phyloP scores from a whole-genome alignment of 805 yeast species.

The Cyberlindnera xishuangbannaensis region DNA sequence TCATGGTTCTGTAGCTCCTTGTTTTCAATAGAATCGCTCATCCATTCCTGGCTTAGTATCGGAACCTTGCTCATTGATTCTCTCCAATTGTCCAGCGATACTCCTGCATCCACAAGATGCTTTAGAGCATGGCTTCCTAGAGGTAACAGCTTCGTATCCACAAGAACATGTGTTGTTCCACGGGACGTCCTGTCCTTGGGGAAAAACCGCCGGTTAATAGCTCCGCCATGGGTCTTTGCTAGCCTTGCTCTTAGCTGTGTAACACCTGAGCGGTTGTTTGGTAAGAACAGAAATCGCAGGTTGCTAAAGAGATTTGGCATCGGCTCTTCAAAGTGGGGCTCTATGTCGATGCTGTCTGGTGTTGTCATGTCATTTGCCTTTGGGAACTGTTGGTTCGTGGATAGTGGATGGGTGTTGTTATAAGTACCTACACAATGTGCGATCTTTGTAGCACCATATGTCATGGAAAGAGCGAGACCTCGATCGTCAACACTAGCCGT shows the following conservation, averaged over 20 bases:
- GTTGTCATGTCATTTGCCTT: too few relatives aligned
- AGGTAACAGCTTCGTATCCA: constrained; percentile 14
- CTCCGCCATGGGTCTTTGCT: constrained; percentile 18
- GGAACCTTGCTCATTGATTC: constrained; percentile 1
- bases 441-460: too few relatives aligned
- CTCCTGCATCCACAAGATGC: constrained; percentile 3
- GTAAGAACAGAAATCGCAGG: constrained; percentile 17
- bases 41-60: constrained; percentile 19
- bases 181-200: background rate
- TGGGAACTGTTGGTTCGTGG: too few relatives aligned
- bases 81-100: constrained; percentile 1
- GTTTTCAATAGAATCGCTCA: constrained; percentile 16
- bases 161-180: constrained; percentile 17
- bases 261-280: constrained; percentile 17
- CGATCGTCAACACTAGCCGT: too few relatives aligned
- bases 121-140: constrained; percentile 8
- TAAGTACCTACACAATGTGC: too few relatives aligned
- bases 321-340: constrained; percentile 2
- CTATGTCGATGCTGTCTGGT: too few relatives aligned
- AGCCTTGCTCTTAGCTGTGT: constrained; percentile 14
- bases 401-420: too few relatives aligned
- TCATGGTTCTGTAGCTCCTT: constrained; percentile 1
- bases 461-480: too few relatives aligned
- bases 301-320: constrained; percentile 16
- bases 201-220: constrained; percentile 5